A percentile compares a stretch with the other conserved stretches of the same genome.
Conservation (phyloP, 352 stramenopile genomes). For the Phytophthora hibernalis region DNA sequence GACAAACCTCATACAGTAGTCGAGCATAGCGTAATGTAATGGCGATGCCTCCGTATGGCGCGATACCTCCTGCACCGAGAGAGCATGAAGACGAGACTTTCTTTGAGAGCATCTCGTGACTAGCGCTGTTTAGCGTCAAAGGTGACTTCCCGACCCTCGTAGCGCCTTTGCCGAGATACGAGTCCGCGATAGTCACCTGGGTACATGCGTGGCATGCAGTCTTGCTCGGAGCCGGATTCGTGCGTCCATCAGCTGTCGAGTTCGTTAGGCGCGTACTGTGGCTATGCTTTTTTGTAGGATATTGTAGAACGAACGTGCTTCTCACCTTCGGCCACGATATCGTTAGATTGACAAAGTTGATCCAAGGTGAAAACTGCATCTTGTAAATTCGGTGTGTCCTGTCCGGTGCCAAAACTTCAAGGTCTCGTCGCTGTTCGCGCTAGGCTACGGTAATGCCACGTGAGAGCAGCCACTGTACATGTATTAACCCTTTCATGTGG, state of each 20-base stretch:
- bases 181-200: constrained; percentile 21
- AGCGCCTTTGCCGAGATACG: constrained; percentile 29
- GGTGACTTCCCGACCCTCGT: constrained; percentile 1
- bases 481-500: too few species aligned
- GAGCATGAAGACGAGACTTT: constrained; percentile 15
- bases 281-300: constrained; percentile 3
- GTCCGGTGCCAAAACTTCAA: constrained; percentile 21
- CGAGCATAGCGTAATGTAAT: constrained; percentile 24
- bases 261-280: constrained; percentile 11
- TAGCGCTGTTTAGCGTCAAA: neutral
- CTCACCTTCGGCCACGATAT: too few species aligned
- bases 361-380: too few species aligned
- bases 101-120: constrained; percentile 1
- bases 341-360: too few species aligned
- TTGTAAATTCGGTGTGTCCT: too few species aligned
- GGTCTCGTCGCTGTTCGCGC: constrained; percentile 17
- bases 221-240: constrained; percentile 13
- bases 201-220: neutral
- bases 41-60: constrained; percentile 17
- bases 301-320: too few species aligned
- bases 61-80: constrained; percentile 31
- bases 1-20: constrained; percentile 23
- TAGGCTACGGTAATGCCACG: constrained; percentile 24
- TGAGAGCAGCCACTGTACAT: too few species aligned
- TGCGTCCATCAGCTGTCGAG: constrained; percentile 26